phyloP scores from a whole-genome alignment of 305 asterid species.

The Fraxinus nigra region DNA sequence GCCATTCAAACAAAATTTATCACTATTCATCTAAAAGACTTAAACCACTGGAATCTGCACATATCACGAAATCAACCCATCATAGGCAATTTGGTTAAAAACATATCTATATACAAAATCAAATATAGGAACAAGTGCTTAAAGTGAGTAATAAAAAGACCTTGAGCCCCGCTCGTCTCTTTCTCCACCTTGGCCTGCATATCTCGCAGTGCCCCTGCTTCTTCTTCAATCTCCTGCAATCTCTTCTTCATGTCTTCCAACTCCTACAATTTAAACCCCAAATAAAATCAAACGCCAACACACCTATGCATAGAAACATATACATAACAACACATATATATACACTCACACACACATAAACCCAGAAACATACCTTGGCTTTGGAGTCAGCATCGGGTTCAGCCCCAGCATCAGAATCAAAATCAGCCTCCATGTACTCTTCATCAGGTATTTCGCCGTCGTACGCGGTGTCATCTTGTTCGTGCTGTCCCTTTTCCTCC shows the following conservation, averaged over 20 bases:
- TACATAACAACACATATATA: background rate
- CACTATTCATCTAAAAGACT: background rate
- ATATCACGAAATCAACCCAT: constrained; percentile 8
- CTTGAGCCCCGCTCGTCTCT: constrained; percentile 60
- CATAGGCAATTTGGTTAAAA: background rate
- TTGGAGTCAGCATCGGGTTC: constrained; percentile 38
- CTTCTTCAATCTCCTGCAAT: constrained; percentile 77
- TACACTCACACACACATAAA: background rate
- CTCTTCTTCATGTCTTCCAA: constrained; percentile 72
- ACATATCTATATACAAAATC: constrained; percentile 6
- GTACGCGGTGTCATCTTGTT: constrained; percentile 49
- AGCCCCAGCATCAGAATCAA: constrained; percentile 43
- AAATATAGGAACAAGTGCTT: background rate
- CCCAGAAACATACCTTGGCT: constrained; percentile 27
- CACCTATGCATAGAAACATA: background rate
- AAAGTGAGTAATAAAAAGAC: constrained; percentile 31
- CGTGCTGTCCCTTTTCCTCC: constrained; percentile 43
- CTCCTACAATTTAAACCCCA: constrained; percentile 45
- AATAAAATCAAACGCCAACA: background rate
- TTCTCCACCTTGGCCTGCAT: constrained; percentile 76
- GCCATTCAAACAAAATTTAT: background rate
- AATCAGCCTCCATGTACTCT: constrained; percentile 53
- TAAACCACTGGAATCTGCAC: background rate
- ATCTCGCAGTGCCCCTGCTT: constrained; percentile 77
- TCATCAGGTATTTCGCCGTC: constrained; percentile 57